Evolutionary conservation across 2,329 filamentous ascomycete genomes (phyloP).

Genomic region (Fusarium subtropicale): DNA sequence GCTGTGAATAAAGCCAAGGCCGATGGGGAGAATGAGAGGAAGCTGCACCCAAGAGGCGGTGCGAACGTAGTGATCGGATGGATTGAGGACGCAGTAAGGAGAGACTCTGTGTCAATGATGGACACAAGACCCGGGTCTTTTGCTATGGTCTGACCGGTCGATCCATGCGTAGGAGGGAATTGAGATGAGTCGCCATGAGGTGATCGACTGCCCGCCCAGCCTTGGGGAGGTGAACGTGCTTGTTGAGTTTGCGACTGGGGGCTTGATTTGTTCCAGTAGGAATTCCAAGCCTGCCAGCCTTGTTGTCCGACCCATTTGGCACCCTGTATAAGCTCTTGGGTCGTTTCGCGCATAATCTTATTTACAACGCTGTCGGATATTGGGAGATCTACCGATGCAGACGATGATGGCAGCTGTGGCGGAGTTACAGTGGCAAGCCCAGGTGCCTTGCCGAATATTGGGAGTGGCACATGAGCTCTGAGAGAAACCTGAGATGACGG

Average conservation of each 20-base stretch:
- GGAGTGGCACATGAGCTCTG: constrained; percentile 72
- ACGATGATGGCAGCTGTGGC: constrained; percentile 74
- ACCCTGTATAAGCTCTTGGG: constrained; percentile 80
- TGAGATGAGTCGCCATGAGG: constrained; percentile 62
- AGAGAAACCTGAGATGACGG: constrained; percentile 77
- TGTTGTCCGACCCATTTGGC: constrained; percentile 83
- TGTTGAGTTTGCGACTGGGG: constrained; percentile 58
- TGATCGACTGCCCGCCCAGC: constrained; percentile 60
- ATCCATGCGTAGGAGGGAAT: constrained; percentile 82
- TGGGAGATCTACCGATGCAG: constrained; percentile 77
- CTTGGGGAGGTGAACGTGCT: constrained; percentile 60
- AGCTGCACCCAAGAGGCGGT: constrained; percentile 80
- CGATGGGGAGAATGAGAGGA: constrained; percentile 80
- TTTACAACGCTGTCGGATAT: constrained; percentile 78
- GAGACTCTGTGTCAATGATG: constrained; percentile 74
- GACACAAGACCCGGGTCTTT: constrained; percentile 81
- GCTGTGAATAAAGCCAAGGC: constrained; percentile 81
- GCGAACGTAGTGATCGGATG: constrained; percentile 78
- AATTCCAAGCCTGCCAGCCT: constrained; percentile 80
- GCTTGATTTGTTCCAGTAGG: constrained; percentile 76
- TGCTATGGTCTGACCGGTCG: constrained; percentile 65
- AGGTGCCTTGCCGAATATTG: constrained; percentile 65
- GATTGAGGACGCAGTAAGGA: constrained; percentile 64
- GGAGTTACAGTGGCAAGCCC: constrained; percentile 71
- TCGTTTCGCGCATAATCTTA: constrained; percentile 81